Evolutionary conservation across 139 green algal genomes (phyloP), one percentile per base, ranked within the genome.

Genomic region (Auxenochlorella pyrenoidosa): DNA sequence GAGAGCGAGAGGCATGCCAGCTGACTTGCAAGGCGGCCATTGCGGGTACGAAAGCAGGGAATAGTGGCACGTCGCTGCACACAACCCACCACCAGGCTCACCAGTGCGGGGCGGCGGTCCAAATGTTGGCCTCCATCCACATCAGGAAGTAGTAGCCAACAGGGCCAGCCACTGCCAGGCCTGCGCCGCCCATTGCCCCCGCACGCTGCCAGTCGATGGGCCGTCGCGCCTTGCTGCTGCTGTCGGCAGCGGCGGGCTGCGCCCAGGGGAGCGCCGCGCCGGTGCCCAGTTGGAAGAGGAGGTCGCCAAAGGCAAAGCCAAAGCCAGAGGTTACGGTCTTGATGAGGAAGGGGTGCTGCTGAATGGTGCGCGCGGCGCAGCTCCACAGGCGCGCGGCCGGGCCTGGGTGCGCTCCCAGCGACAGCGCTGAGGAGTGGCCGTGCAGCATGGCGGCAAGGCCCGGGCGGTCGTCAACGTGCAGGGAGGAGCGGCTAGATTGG

Each of bases 251-350:
- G 8, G 72, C 38, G 3, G 38, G 72, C 79, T 34, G 79, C 79
- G 41, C 68, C 82, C 47, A 68, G 28, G 66, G 82, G 40, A 32
- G 66, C n/a, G 44, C 34, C 21, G 63, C 66, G 78, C 44, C 78
- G 43, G 59, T 89, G 44, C 63, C 88, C 80, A 91, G 26, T 72
- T 91, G 88, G 8, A 79, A 86, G 30, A 91, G 68, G 16, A 79
- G 34, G n/a, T 91, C 88, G 80, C 88, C 88, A n/a, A 89, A 77
- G 6, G 83, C 88, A 75, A 91, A 91, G 36, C 88, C 88, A 1
- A 89, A 44, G 24, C 60, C 88, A n/a, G 58, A 82, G 28, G 30
- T 86, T 4, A 91, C 73, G 1, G 83, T 89, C 47, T 91, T 91
- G 30, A 91, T 43, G 41, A 91, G 82, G 72, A 91, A 82, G 65